phyloP scores from a whole-genome alignment of 1,139 yeast species.

The Suhomyces terraborum region DNA sequence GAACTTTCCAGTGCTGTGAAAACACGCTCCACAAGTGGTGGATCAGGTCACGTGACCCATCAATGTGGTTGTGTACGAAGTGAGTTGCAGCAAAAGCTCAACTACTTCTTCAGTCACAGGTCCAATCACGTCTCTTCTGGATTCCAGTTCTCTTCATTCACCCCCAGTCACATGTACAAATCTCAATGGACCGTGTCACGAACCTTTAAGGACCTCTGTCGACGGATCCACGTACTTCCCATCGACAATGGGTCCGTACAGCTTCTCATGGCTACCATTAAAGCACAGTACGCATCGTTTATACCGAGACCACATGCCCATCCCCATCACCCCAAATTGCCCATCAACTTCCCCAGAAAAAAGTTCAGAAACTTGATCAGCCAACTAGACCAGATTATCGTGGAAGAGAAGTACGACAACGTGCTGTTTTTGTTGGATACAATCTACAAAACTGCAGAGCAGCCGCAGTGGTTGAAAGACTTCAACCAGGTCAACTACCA shows the following conservation, averaged over 20 bases:
- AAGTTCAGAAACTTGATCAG: neutral
- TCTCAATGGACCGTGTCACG: slow-evolving; percentile 39
- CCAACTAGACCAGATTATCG: slow-evolving; percentile 32
- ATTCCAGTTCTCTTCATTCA: neutral
- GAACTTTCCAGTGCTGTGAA: neutral
- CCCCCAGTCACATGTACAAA: slow-evolving; percentile 40
- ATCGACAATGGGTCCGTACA: slow-evolving; percentile 19
- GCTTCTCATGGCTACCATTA: neutral
- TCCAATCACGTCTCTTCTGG: too few species aligned
- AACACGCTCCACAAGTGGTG: too few species aligned
- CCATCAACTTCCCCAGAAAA: neutral
- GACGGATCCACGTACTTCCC: slow-evolving; percentile 31
- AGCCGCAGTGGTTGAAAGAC: slow-evolving; percentile 23
- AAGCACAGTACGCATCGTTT: neutral
- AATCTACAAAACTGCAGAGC: slow-evolving; percentile 25
- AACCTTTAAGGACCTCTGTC: slow-evolving; percentile 19
- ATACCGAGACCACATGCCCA: neutral
- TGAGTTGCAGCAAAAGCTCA: too few species aligned
- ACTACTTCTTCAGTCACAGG: too few species aligned
- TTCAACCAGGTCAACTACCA: slow-evolving; percentile 27
- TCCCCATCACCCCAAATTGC: neutral
- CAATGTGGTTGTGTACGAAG: too few species aligned
- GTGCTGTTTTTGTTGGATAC: slow-evolving; percentile 31
- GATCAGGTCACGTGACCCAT: too few species aligned
- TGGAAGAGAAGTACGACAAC: slow-evolving; percentile 29